Conservation (phyloP, 306 rosid species). For the Carpinus fangiana region DNA sequence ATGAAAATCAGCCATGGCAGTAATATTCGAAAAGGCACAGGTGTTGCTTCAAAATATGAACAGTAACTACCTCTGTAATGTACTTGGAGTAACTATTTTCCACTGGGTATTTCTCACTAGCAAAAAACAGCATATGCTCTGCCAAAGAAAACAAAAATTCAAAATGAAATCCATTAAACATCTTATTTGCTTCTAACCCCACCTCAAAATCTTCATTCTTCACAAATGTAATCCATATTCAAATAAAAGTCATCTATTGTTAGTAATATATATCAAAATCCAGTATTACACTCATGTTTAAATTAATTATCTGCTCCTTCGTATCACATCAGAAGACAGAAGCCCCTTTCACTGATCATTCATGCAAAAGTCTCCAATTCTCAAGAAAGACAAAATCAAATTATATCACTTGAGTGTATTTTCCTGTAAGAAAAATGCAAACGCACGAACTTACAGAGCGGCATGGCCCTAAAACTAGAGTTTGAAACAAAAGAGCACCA, state of each 20-base stretch:
- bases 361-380: neutral
- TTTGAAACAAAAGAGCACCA: neutral
- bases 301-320: neutral
- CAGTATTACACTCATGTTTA: neutral
- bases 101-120: conserved; percentile 91
- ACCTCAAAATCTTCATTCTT: neutral
- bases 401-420: neutral
- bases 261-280: neutral
- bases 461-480: neutral
- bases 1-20: neutral
- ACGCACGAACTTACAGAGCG: neutral
- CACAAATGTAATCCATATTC: neutral
- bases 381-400: neutral
- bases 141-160: conserved; percentile 28
- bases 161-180: conserved; percentile 6
- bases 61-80: conserved; percentile 66
- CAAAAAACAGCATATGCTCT: conserved; percentile 98
- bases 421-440: neutral
- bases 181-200: neutral
- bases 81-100: conserved; percentile 95
- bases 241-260: neutral
- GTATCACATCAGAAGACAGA: neutral
- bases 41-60: conserved; percentile 4
- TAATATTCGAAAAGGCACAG: neutral
- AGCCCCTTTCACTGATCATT: neutral